A percentile compares a stretch with the other conserved stretches of the same genome.
Evolutionary conservation across 140 eudicot species (phyloP).

Genomic region (Bidens hawaiensis): DNA sequence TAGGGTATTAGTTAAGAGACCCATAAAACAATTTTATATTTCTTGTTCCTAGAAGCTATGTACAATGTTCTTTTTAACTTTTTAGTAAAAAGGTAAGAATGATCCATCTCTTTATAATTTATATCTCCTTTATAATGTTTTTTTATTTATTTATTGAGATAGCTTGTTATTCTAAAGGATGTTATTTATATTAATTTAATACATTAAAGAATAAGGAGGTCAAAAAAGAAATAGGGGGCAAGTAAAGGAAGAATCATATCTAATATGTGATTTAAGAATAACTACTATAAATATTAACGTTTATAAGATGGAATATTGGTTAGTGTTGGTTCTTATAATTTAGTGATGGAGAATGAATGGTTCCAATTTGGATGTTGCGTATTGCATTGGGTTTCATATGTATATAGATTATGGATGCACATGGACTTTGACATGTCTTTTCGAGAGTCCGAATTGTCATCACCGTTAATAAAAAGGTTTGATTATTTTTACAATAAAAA

Average conservation of each 20-base stretch:
- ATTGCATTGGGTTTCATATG: neutral
- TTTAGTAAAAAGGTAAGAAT: neutral
- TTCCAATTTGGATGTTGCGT: neutral
- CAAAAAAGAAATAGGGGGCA: neutral
- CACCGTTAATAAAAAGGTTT: too few species aligned
- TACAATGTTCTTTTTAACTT: neutral
- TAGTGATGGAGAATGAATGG: neutral
- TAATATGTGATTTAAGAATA: neutral
- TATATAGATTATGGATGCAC: too few species aligned
- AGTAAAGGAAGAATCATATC: conserved; percentile 8
- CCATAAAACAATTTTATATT: too few species aligned
- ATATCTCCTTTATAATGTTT: neutral
- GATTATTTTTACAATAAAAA: too few species aligned
- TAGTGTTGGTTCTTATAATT: neutral
- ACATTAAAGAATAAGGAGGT: neutral
- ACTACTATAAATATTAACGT: neutral
- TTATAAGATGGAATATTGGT: too few species aligned
- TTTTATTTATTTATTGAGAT: neutral
- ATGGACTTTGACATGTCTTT: too few species aligned
- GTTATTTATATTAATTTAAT: neutral
- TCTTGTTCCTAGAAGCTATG: too few species aligned
- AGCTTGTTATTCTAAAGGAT: neutral
- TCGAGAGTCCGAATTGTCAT: too few species aligned
- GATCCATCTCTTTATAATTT: neutral
- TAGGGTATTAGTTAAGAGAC: too few species aligned